These are phyloP conservation scores for Elaphomyces granulatus DNA, from an alignment of 495 filamentous ascomycete genomes.

Conservation along the genomic window DNA sequence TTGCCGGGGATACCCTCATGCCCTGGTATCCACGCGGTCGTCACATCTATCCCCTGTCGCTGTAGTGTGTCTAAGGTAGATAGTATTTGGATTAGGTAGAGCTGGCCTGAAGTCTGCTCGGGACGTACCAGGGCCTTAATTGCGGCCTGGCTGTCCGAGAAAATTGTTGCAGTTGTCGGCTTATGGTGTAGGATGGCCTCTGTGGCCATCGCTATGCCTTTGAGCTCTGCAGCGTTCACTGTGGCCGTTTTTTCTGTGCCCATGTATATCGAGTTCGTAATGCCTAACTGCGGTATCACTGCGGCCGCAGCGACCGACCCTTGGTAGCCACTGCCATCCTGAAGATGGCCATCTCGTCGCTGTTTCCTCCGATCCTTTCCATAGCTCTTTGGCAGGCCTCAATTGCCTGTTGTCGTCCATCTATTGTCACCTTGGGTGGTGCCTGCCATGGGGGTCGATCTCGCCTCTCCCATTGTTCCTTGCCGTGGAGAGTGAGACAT, in stretches of 20 bases:
- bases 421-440: conserved; percentile 7
- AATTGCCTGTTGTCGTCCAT: conserved; percentile 5
- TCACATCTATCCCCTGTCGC: neutral
- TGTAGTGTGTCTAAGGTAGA: neutral
- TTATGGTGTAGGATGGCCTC: neutral
- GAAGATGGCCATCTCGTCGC: conserved; percentile 4
- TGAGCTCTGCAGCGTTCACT: conserved; percentile 3
- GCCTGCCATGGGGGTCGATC: conserved; percentile 7
- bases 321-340: conserved; percentile 7
- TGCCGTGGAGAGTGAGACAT: too few relatives aligned
- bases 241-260: conserved; percentile 2
- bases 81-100: neutral
- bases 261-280: neutral
- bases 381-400: too few relatives aligned
- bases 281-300: neutral
- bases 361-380: conserved; percentile 2
- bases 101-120: neutral
- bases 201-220: neutral
- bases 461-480: conserved; percentile 11
- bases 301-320: conserved; percentile 4
- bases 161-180: neutral
- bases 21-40: conserved; percentile 5
- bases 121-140: neutral
- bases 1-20: conserved; percentile 11
- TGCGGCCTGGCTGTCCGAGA: conserved; percentile 4